These are phyloP conservation scores for Nannochloris sp. DNA, from an alignment of 139 green algal species.

Conservation along the genomic window DNA sequence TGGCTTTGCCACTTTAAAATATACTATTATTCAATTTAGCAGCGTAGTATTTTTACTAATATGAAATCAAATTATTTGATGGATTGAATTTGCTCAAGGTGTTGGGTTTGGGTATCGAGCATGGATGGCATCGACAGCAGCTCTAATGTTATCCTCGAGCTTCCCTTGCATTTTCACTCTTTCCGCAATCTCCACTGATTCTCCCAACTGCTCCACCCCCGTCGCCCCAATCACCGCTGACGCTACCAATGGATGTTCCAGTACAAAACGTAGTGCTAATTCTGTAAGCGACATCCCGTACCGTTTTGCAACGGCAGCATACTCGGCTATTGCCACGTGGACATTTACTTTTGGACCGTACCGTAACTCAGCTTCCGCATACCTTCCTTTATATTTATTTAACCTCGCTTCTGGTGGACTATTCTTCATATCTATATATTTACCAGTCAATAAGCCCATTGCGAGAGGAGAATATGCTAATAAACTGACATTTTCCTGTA, in stretches of 20 bases:
- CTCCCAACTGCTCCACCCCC: conserved; percentile 41
- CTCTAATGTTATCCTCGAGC: neutral
- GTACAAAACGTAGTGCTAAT: conserved; percentile 62
- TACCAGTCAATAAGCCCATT: conserved; percentile 86
- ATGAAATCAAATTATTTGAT: neutral
- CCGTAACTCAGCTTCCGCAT: conserved; percentile 71
- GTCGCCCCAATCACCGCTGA: conserved; percentile 55
- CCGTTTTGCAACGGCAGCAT: conserved; percentile 48
- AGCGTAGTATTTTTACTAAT: neutral
- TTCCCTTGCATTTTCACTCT: neutral
- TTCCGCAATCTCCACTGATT: conserved; percentile 39
- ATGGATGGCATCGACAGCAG: conserved; percentile 21
- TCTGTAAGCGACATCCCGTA: conserved; percentile 45
- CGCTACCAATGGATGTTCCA: conserved; percentile 47
- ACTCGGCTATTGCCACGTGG: conserved; percentile 42
- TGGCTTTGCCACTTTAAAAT: neutral
- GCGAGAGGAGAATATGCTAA: conserved; percentile 84
- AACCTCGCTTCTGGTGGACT: conserved; percentile 36
- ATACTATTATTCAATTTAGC: neutral
- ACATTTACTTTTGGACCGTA: conserved; percentile 70
- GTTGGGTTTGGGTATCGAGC: conserved; percentile 20
- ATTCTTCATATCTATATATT: conserved; percentile 44
- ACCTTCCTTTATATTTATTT: conserved; percentile 68
- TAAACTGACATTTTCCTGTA: conserved; percentile 56
- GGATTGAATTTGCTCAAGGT: conserved; percentile 3